Conservation (phyloP, 345 rosid species). For the Ricinus communis region DNA sequence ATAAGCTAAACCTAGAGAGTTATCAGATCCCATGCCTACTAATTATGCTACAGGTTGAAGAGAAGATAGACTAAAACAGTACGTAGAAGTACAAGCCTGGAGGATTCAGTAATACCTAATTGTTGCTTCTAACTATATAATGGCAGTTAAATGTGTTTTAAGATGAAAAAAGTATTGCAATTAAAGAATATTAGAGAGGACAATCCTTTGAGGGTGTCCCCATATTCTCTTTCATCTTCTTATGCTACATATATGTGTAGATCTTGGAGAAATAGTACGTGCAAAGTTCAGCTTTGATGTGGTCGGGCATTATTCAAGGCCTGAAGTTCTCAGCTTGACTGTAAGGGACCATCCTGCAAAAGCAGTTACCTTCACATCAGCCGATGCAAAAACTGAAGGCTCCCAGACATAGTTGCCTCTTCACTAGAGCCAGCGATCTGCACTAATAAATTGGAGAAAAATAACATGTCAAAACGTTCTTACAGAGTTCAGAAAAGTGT, state of each 20-base stretch:
- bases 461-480: too few relatives aligned
- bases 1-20: too few relatives aligned
- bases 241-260: conserved; percentile 39
- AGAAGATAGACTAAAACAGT: too few relatives aligned
- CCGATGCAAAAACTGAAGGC: conserved; percentile 41
- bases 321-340: conserved; percentile 81
- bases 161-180: too few relatives aligned
- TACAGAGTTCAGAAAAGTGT: too few relatives aligned
- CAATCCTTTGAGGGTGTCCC: too few relatives aligned
- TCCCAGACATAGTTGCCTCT: conserved; percentile 21
- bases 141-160: background rate
- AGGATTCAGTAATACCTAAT: too few relatives aligned
- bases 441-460: too few relatives aligned
- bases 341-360: conserved; percentile 74
- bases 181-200: background rate
- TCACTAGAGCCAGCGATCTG: background rate
- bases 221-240: background rate
- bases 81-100: too few relatives aligned
- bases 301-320: conserved; percentile 90
- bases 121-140: too few relatives aligned
- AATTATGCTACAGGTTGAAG: too few relatives aligned
- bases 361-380: conserved; percentile 62
- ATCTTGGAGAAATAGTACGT: conserved; percentile 84
- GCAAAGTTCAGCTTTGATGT: conserved; percentile 94
- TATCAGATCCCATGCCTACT: too few relatives aligned